Base-by-base conservation (phyloP, 2,329 filamentous ascomycete genomes). In the Ceratocystis albifundus region DNA sequence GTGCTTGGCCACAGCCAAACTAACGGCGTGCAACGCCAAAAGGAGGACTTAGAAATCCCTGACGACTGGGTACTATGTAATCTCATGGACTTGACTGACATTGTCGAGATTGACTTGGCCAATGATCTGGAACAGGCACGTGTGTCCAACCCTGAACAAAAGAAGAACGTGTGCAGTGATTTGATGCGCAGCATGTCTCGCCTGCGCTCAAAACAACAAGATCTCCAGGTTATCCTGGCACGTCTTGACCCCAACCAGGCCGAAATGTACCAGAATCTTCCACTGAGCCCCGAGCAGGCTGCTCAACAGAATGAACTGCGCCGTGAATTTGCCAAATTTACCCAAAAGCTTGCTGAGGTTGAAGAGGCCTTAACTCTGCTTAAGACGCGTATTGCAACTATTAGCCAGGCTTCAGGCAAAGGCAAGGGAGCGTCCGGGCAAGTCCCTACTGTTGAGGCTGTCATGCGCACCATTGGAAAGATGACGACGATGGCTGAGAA, bases 401-500 rank as follows among this genome's bases (percentile, higher is more conserved):
- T 80, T 6, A 81, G 80, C 20, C 78, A 78, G 62, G 74, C 78
- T 2, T 77, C 77, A 53, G 81, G 78, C 70, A 81, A 76, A 66
- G 75, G 76, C 4, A 65, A 61, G 22, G 63, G 55, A 28, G 61
- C 46, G 4, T 73, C 73, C 0, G 74, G 72, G 25, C 79, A 81
- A 63, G 83, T 87, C 3, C 94, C 94, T 0, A 96, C 92, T 0
- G 89, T 96, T 8, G 94, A 96, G 71, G 90, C 90, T 0, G 89
- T 99, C 22, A 87, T 92, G 70, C 89, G 89, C 68, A 99, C 94
- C 0, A 96, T 99, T 70, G 80, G 81, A 67, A 96, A 94, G 73
- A 92, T 99, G 88, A 96, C 92, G 44, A 83, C 80, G 68, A 93
- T 96, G 87, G 89, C 89, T 0, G 90, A 97, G 79, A 90, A 90